These are phyloP conservation scores for Hymenoscyphus linearis DNA, from an alignment of 2,329 filamentous ascomycete species.

Conservation along the genomic window DNA sequence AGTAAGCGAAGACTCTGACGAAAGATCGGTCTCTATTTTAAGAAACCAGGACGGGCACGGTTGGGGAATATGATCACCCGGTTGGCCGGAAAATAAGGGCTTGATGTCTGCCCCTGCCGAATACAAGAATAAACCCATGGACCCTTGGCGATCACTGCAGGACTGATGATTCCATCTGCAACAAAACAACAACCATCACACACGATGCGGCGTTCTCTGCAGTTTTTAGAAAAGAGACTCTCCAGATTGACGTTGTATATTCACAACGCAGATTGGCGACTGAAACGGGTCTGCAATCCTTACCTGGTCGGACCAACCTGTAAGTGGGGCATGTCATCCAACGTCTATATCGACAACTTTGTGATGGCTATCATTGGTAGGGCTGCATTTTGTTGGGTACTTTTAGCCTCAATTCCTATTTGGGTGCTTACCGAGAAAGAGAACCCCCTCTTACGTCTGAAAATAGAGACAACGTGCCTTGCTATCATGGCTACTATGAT, in stretches of 20 bases:
- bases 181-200: neutral
- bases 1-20: constrained; percentile 1
- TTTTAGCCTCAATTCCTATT: constrained; percentile 8
- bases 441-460: constrained; percentile 5
- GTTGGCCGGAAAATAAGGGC: constrained; percentile 2
- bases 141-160: neutral
- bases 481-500: neutral
- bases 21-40: constrained; percentile 1
- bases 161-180: constrained; percentile 1
- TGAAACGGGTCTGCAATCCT: constrained; percentile 5
- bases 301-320: neutral
- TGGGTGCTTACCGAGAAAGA: constrained; percentile 4
- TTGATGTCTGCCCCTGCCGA: neutral
- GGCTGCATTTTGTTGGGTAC: neutral
- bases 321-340: constrained; percentile 4
- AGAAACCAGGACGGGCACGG: neutral
- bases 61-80: constrained; percentile 1
- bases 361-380: neutral
- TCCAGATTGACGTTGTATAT: constrained; percentile 1
- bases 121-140: constrained; percentile 5
- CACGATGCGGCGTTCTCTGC: constrained; percentile 2
- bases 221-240: neutral
- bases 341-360: constrained; percentile 7
- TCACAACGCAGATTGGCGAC: constrained; percentile 4
- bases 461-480: constrained; percentile 7